Conservation (phyloP, 2,329 filamentous ascomycete species). For the Fusarium heterosporum region DNA sequence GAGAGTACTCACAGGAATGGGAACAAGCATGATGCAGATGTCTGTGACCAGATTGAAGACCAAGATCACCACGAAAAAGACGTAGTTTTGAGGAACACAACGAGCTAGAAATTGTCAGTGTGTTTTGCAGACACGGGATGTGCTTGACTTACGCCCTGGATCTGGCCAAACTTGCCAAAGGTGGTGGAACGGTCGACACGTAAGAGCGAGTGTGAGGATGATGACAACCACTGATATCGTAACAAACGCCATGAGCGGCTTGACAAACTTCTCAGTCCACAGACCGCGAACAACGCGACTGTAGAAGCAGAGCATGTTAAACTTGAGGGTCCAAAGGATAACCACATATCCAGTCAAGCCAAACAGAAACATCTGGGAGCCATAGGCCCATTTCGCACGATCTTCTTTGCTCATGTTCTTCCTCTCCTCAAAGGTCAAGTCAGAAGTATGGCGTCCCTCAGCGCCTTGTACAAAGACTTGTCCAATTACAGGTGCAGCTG, state of each 20-base stretch:
- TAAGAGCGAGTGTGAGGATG: conserved; percentile 44
- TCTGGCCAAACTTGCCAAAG: conserved; percentile 54
- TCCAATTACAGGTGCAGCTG: conserved; percentile 35
- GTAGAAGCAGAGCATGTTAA: conserved; percentile 58
- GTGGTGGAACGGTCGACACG: conserved; percentile 51
- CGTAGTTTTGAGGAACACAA: conserved; percentile 50
- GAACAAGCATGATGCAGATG: conserved; percentile 52
- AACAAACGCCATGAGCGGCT: conserved; percentile 51
- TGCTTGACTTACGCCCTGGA: conserved; percentile 50
- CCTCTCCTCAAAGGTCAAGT: conserved; percentile 48
- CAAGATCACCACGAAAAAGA: conserved; percentile 50
- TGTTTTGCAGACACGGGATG: accelerated
- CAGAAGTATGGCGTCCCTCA: conserved; percentile 48
- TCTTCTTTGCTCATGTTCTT: conserved; percentile 47
- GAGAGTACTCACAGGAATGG: conserved; percentile 46
- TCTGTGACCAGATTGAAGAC: conserved; percentile 52
- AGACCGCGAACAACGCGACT: conserved; percentile 51
- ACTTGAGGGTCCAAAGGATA: conserved; percentile 55
- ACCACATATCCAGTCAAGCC: conserved; percentile 51
- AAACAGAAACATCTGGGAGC: conserved; percentile 53
- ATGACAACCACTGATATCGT: conserved; percentile 44
- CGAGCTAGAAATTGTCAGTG: conserved; percentile 16
- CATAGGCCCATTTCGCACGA: conserved; percentile 46
- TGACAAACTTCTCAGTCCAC: conserved; percentile 53
- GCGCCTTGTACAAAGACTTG: conserved; percentile 48